Evolutionary conservation across 2,329 filamentous ascomycete genomes (phyloP).

Genomic region (Drechslera avenae): DNA sequence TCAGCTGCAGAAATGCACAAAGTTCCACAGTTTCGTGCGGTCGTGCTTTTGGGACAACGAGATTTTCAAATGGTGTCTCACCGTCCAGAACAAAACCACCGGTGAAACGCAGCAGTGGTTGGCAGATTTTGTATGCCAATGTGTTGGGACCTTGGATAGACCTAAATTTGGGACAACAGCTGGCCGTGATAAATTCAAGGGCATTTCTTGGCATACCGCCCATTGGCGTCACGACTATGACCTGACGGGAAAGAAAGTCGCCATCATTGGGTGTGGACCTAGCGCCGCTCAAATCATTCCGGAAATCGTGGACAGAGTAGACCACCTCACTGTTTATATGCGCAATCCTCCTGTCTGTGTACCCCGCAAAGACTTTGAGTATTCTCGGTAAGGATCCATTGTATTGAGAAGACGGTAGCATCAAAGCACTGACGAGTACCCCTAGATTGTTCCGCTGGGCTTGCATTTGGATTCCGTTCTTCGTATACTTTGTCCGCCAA

Average conservation of each 20-base stretch:
- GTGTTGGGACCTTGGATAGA: not conserved
- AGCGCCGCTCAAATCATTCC: conserved; percentile 49
- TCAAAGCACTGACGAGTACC: not conserved
- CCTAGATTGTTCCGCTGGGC: conserved; percentile 1
- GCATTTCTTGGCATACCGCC: conserved; percentile 50
- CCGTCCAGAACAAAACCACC: not conserved
- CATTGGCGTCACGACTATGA: conserved; percentile 43
- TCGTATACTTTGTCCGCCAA: not conserved
- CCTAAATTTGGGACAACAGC: conserved; percentile 1
- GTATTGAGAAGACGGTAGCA: not conserved
- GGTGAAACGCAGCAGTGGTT: not conserved
- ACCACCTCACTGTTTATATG: not conserved
- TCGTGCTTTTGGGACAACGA: conserved; percentile 1
- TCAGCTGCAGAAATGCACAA: not conserved
- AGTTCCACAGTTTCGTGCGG: not conserved
- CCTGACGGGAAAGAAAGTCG: conserved; percentile 43
- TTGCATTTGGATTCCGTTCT: not conserved
- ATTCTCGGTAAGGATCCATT: not conserved
- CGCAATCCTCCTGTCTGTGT: not conserved
- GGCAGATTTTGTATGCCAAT: conserved; percentile 3
- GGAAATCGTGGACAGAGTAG: conserved; percentile 27
- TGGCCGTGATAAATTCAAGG: conserved; percentile 35
- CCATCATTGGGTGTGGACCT: conserved; percentile 47
- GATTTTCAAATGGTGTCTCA: not conserved
- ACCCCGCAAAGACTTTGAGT: not conserved